Evolutionary conservation across 371 early-diverging fungal species (phyloP).

Genomic region (Chytridium lagenaria): DNA sequence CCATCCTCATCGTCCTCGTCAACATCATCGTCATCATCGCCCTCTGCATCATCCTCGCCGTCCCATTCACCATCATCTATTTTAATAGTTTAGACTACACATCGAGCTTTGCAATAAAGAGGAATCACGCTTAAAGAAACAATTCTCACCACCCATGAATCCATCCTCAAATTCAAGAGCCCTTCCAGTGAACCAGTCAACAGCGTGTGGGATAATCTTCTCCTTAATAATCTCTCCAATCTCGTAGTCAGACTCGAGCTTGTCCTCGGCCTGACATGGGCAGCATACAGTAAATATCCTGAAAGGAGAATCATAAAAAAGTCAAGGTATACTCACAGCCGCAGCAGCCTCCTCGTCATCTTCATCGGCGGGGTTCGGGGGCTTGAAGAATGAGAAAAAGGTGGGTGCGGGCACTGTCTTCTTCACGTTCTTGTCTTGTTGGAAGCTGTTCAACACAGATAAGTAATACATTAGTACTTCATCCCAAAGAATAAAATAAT

Average conservation of each 20-base stretch:
- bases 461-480: too few species aligned
- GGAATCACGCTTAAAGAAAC: too few species aligned
- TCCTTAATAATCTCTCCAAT: constrained; percentile 96
- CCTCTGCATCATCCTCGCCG: constrained; percentile 60
- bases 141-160: constrained; percentile 65
- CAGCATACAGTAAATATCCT: too few species aligned
- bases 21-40: constrained; percentile 58
- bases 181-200: constrained; percentile 98
- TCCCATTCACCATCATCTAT: constrained; percentile 49
- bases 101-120: too few species aligned
- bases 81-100: too few species aligned
- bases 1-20: constrained; percentile 67
- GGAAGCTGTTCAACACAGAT: too few species aligned
- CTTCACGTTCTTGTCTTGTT: constrained; percentile 98
- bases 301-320: too few species aligned
- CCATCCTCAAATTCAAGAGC: constrained; percentile 78
- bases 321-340: too few species aligned
- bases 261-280: too few species aligned
- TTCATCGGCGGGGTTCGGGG: constrained; percentile 76
- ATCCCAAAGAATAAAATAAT: too few species aligned
- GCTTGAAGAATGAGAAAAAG: constrained; percentile 95
- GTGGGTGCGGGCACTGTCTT: constrained; percentile 90
- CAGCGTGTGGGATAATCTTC: constrained; percentile 91
- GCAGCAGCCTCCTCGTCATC: constrained; percentile 55
- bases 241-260: constrained; percentile 87